Percentiles rank a stretch among this genome's conserved stretches.
Conservation (phyloP, 805 yeast genomes). For the Barnettozyma siamensis region DNA sequence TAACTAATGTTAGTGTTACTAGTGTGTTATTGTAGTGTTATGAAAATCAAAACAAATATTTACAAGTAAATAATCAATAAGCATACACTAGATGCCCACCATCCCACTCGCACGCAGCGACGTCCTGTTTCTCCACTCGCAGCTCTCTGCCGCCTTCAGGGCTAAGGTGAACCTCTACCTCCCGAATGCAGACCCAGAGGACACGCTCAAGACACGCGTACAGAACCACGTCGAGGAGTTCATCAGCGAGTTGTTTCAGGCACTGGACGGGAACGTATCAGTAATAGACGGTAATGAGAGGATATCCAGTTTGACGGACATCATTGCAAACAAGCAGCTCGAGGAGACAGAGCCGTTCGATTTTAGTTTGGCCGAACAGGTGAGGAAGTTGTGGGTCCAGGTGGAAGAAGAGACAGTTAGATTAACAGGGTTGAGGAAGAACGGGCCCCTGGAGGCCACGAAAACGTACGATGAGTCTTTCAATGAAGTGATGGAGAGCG, state of each 20-base stretch:
- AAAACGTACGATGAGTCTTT: conserved; percentile 32
- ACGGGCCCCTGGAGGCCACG: conserved; percentile 40
- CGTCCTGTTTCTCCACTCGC: conserved; percentile 41
- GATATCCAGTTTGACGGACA: conserved; percentile 1
- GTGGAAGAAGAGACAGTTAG: conserved; percentile 60
- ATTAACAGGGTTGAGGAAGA: conserved; percentile 49
- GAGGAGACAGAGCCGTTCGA: conserved; percentile 64
- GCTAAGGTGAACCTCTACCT: conserved; percentile 44
- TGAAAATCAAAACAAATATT: no score
- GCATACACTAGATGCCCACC: conserved; percentile 12
- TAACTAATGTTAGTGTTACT: no score
- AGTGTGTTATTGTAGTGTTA: no score
- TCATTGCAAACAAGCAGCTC: conserved; percentile 1
- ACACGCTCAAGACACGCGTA: conserved; percentile 42
- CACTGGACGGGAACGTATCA: conserved; percentile 44
- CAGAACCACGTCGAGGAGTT: conserved; percentile 38
- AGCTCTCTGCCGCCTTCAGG: conserved; percentile 36
- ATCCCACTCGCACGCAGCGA: conserved; percentile 44
- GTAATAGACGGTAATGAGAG: conserved; percentile 48
- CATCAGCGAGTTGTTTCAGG: conserved; percentile 49
- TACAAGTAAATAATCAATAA: no score
- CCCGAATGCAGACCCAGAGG: conserved; percentile 34
- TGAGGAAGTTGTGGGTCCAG: conserved; percentile 49
- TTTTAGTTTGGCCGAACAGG: conserved; percentile 49
- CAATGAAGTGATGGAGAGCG: conserved; percentile 24